Conservation (phyloP, 73 alveolate species). For the Durusdinium trenchii region DNA sequence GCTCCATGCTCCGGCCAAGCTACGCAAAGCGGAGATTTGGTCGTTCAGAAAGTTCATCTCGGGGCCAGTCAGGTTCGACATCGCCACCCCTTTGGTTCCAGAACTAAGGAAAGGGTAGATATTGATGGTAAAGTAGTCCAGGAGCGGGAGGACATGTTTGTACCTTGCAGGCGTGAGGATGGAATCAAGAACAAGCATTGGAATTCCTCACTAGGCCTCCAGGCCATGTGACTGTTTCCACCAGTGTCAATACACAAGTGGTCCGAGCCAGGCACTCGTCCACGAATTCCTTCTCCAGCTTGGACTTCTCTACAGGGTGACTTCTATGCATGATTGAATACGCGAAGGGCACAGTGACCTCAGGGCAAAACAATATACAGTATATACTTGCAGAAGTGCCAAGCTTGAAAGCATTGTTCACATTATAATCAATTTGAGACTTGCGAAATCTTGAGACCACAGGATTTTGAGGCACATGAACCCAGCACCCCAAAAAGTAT, state of each 20-base stretch:
- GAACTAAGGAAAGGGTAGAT: slow-evolving; percentile 73
- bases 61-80: slow-evolving; percentile 82
- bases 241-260: neutral
- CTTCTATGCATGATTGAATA: slow-evolving; percentile 84
- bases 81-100: slow-evolving; percentile 82
- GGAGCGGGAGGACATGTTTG: slow-evolving; percentile 73
- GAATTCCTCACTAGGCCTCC: neutral
- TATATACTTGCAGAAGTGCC: too few species aligned
- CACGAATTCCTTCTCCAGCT: slow-evolving; percentile 65
- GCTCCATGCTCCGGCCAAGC: neutral
- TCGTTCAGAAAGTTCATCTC: slow-evolving; percentile 87
- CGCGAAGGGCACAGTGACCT: slow-evolving; percentile 85
- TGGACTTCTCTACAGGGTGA: slow-evolving; percentile 83
- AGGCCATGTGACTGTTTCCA: neutral
- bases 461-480: too few species aligned
- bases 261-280: slow-evolving; percentile 47
- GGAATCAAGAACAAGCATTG: too few species aligned
- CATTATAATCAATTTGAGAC: too few species aligned
- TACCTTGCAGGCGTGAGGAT: slow-evolving; percentile 46
- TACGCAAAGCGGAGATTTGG: slow-evolving; percentile 85
- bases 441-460: too few species aligned
- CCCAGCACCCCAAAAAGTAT: too few species aligned
- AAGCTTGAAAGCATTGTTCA: too few species aligned
- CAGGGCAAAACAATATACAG: too few species aligned
- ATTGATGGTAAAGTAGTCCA: slow-evolving; percentile 90